Base-by-base conservation (phyloP, 1,284 basidiomycete species). In the Apiotrichum laibachii region DNA sequence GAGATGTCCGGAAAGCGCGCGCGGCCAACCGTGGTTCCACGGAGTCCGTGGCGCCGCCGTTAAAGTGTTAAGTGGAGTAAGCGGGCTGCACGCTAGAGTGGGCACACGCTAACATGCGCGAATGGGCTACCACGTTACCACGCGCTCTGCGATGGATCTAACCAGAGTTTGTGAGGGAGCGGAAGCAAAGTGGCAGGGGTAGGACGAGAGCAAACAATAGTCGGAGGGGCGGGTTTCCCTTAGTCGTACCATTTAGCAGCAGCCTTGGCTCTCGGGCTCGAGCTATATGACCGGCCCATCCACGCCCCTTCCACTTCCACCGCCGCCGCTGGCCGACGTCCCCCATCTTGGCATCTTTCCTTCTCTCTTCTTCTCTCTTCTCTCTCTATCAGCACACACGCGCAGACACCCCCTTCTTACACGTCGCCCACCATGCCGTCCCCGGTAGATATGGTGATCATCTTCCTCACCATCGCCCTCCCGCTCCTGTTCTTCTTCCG, bases 401-500 rank as follows among this genome's bases (percentile, higher is more conserved):
- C n/a, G 40, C 3, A 9, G 40, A 42, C 40, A 42, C 40, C 18
- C 15, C 40, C 39, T 16, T 44, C 3, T 45, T 16, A 37, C 34
- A 19, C 22, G 26, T 37, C 37, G 44, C 31, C 34, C 67, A 69
- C 40, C 61, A 79, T 79, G 77, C 60, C 72, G 22, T 67, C 75
- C 43, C 65, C 67, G 39, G 61, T 72, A 62, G 77, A 77, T 56
- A 55, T 72, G 52, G 47, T 71, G 34, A 72, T 77, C 50, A 62
- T 77, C 57, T 31, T 63, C 31, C 65, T 77, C 18, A 68, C 71
- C 31, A 55, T 79, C 40, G 51, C 68, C 31, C 66, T 79, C 12
- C 76, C 77, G 22, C 64, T 77, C 42, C 66, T 72, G 44, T 79
- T 65, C 67, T 64, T 64, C 34, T 77, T 72, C 68, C 66, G 75